Percentiles rank a stretch among this genome's conserved stretches.
These are phyloP conservation scores for Boletus subparvulus DNA, from an alignment of 768 basidiomycete genomes.

Conservation along the genomic window DNA sequence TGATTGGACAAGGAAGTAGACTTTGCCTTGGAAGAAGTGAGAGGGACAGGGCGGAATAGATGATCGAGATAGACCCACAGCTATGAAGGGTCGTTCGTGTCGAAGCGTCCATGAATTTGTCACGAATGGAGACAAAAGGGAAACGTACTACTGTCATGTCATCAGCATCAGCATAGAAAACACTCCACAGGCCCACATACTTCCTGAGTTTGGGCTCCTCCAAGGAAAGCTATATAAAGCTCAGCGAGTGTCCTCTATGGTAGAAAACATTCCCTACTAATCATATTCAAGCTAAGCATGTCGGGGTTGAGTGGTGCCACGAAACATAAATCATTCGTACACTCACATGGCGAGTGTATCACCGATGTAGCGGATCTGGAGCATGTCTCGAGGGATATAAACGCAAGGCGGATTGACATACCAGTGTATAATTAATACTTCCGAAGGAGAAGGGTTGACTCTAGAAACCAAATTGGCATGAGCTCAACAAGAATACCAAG, in stretches of 20 bases:
- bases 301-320: not conserved
- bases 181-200: not conserved
- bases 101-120: not conserved
- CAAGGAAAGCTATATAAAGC: constrained; percentile 13
- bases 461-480: not conserved
- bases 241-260: not conserved
- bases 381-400: too few species aligned
- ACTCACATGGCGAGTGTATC: constrained; percentile 20
- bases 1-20: constrained; percentile 12
- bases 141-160: constrained; percentile 15
- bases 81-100: not conserved
- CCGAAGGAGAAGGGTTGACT: constrained; percentile 8
- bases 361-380: constrained; percentile 28
- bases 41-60: not conserved
- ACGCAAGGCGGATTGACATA: constrained; percentile 6
- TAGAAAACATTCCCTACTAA: not conserved
- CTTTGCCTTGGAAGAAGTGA: constrained; percentile 9
- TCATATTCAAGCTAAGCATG: constrained; percentile 8
- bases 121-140: not conserved
- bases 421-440: constrained; percentile 20
- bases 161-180: constrained; percentile 7
- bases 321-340: not conserved
- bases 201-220: not conserved
- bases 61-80: constrained; percentile 9
- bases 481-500: not conserved